Evolutionary conservation across 495 filamentous ascomycete genomes (phyloP).

Genomic region (Pyrenopolyporus hunteri): DNA sequence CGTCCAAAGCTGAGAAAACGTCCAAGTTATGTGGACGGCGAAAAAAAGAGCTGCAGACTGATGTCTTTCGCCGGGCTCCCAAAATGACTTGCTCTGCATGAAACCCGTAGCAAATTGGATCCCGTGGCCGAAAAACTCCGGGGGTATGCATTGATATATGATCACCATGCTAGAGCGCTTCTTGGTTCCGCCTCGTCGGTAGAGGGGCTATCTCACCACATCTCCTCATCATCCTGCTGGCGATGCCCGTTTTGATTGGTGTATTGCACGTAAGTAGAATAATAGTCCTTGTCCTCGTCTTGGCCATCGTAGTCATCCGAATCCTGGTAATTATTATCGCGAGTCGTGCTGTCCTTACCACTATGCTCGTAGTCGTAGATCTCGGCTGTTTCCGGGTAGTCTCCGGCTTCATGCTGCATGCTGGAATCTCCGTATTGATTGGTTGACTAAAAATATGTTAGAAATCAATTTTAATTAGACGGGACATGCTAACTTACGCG

Average conservation of each 20-base stretch:
- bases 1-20: slow-evolving; percentile 19
- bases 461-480: slow-evolving; percentile 1
- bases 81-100: slow-evolving; percentile 23
- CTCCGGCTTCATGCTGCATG: slow-evolving; percentile 46
- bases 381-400: slow-evolving; percentile 55
- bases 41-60: background rate
- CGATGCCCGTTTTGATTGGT: slow-evolving; percentile 34
- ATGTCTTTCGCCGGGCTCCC: slow-evolving; percentile 19
- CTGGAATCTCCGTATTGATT: slow-evolving; percentile 53
- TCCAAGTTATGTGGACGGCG: slow-evolving; percentile 7
- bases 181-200: slow-evolving; percentile 16
- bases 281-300: slow-evolving; percentile 42
- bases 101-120: slow-evolving; percentile 12
- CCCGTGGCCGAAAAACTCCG: slow-evolving; percentile 31
- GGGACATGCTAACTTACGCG: slow-evolving; percentile 46
- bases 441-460: slow-evolving; percentile 44
- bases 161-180: slow-evolving; percentile 24
- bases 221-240: slow-evolving; percentile 38
- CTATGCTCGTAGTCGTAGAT: slow-evolving; percentile 58
- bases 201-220: slow-evolving; percentile 40
- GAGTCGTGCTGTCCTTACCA: slow-evolving; percentile 33
- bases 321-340: slow-evolving; percentile 38
- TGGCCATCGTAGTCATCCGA: slow-evolving; percentile 33
- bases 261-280: slow-evolving; percentile 39
- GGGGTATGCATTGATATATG: slow-evolving; percentile 37